Base-by-base conservation (phyloP, 257 asterid species). In the Plantago ovata region DNA sequence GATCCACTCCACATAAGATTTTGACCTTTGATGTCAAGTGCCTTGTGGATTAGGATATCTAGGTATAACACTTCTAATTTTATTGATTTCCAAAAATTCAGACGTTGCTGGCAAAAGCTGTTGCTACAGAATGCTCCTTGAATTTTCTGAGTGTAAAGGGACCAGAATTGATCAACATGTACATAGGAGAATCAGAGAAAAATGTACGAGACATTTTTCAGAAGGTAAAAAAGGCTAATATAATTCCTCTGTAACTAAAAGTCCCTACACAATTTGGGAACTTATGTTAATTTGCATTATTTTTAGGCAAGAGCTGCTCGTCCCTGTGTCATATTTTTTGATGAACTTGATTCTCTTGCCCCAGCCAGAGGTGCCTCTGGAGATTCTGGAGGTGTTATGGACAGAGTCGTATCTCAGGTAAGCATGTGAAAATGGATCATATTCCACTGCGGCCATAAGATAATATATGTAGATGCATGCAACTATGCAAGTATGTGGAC, bases 281-380 rank as follows among this genome's bases (percentile, higher is more conserved):
- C 20, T 62, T 28, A 22, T 73, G 44, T 53, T 48, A 70, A 54
- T 61, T 61, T 59, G 39, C 43, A 53, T 71, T 44, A 2, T 53
- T 65, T 74, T 69, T 65, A 93, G 98, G 97, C 98, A 70, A 85
- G 98, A 70, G 84, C 95, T 62, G 97, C 95, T 66, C 95, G 98
- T 38, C 97, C 97, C 15, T 93, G 97, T 72, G 95, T 93, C 64
- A 93, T 93, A 69, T 93, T 93, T 79, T 93, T 93, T 39, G 97
- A 92, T 62, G 97, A 93, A 70, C 98, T 93, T 16, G 98, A 93
- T 67, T 93, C 97, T 6, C 97, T 93, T 73, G 97, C 95, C 69
- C 98, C 98, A 19, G 95, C 97, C 58, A 82, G 98, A 68, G 98
- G 98, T 39, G 98, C 91, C 62, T 83, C 97, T 71, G 97, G 98